Base-by-base conservation (phyloP, 495 filamentous ascomycete genomes). In the Mycothermus thermophilus region DNA sequence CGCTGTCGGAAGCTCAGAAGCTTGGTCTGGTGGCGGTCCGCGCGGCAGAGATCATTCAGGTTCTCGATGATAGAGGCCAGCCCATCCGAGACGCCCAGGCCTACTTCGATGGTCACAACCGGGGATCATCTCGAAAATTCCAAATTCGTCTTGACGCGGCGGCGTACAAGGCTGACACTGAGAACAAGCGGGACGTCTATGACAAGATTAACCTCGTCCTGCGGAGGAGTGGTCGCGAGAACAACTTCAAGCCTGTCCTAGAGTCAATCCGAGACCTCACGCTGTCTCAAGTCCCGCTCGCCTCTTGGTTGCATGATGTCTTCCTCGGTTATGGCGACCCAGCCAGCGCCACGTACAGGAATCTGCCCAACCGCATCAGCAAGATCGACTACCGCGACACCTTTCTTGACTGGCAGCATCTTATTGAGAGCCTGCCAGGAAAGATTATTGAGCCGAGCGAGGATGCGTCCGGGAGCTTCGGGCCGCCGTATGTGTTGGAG, bases 311-410 rank as follows among this genome's bases (percentile, higher is more conserved):
- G 20, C 83, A 93, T 47, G 90, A 96, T 35, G 87, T 95, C 5
- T 96, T 99, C 60, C 69, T 99, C 11, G 90, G 90, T 5, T 94
- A 88, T 60, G 90, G 92, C 16, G 85, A 96, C 56, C 88, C 90
- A 23, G 71, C 83, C 15, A 74, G 79, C 30, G 90, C 90, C 12
- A 79, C 79, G 14, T 94, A 93, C 52, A 81, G 79, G 16, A 75
- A 83, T 30, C 66, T 97, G 8, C 58, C 84, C 2, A 93, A 86
- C 54, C 70, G 73, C 28, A 66, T 93, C 26, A 67, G 70, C 41
- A 77, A 71, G 26, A 59, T 96, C 37, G 86, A 99, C 50, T 96
- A 80, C 52, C 75, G 82, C 27, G 90, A 99, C 49, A 96, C 92
- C 0, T 92, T 99, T 47, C 52, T 95, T 37, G 76, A 94, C 57